Base-by-base conservation (phyloP, 805 yeast species). In the Candida sanyiensis region DNA sequence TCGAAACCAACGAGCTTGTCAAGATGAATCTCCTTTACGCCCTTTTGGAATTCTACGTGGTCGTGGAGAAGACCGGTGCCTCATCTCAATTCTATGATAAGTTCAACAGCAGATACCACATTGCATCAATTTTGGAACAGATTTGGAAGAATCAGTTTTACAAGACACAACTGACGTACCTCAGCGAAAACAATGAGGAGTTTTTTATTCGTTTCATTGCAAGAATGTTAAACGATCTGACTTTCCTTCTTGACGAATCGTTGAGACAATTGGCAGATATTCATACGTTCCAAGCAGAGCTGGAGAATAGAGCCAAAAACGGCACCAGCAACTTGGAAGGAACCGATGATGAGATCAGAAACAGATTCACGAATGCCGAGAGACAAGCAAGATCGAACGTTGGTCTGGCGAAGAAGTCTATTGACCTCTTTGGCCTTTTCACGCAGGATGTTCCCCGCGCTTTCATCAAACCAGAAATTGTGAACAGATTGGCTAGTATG, bases 41-140 rank as follows among this genome's bases (percentile, higher is more conserved):
- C 1, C 69, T 93, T 40, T 71, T 93, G 61, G 94, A 87, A 51
- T 83, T 88, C 45, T 93, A 90, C 59, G 95, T 93, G 25, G 86
- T 85, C 70, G 89, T 90, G 36, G 99, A 93, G 59, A 88, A 85
- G 54, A 93, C 98, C 0, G 98, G 98, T 8, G 83, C 96, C 2
- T 80, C 90, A 7, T 79, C 94, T 0, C 97, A 93, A 61, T 93
- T 90, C 57, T 90, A 90, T 59, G 99, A 93, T 60, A 93, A 93
- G 62, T 93, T 93, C 65, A 89, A 87, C 59, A 76, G 86, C 31
- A 74, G 98, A 58, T 90, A 79, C 61, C 82, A 86, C 56, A 85
- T 93, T 21, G 83, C 96, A 1, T 75, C 75, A 33, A 82, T 93
- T 24, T 64, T 93, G 51, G 90, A 87, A 57, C 79, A 80, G 49